Percentiles rank a stretch among this genome's conserved stretches.
These are phyloP conservation scores for Syzygium aromaticum DNA, from an alignment of 345 rosid genomes.

Conservation along the genomic window DNA sequence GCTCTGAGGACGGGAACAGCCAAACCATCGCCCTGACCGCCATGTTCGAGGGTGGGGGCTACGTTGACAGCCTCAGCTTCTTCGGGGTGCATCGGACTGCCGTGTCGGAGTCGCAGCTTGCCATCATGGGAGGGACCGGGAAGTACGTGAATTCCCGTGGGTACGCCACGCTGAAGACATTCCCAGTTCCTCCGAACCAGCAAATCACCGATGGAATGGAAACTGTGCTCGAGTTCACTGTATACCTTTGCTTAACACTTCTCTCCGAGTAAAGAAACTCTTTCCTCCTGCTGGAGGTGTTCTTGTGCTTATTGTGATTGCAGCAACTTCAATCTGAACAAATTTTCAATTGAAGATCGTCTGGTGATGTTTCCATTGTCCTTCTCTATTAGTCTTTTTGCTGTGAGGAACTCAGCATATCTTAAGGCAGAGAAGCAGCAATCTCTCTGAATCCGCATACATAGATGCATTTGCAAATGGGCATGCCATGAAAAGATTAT, in stretches of 20 bases:
- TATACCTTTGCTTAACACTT: conserved; percentile 45
- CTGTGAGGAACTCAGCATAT: no score
- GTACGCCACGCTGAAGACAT: conserved; percentile 55
- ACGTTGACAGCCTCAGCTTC: conserved; percentile 64
- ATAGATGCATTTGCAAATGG: no score
- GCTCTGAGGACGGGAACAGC: conserved; percentile 70
- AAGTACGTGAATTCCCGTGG: conserved; percentile 73
- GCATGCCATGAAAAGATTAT: not conserved
- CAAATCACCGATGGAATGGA: conserved; percentile 63
- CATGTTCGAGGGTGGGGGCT: conserved; percentile 66
- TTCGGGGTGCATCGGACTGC: conserved; percentile 70
- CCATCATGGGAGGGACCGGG: conserved; percentile 89
- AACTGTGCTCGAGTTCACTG: conserved; percentile 49
- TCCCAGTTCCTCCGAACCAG: conserved; percentile 31
- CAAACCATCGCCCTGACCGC: conserved; percentile 76
- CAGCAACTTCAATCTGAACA: not conserved
- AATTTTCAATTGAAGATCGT: not conserved
- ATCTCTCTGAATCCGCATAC: no score
- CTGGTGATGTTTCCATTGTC: not conserved
- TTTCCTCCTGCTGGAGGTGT: not conserved
- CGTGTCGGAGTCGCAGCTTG: conserved; percentile 68
- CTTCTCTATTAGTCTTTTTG: no score
- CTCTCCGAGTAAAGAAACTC: not conserved
- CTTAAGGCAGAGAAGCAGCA: no score
- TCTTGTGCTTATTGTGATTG: not conserved